Evolutionary conservation across 1,284 basidiomycete genomes (phyloP), one percentile per base, ranked within the genome.

Genomic region (Malassezia sympodialis): DNA sequence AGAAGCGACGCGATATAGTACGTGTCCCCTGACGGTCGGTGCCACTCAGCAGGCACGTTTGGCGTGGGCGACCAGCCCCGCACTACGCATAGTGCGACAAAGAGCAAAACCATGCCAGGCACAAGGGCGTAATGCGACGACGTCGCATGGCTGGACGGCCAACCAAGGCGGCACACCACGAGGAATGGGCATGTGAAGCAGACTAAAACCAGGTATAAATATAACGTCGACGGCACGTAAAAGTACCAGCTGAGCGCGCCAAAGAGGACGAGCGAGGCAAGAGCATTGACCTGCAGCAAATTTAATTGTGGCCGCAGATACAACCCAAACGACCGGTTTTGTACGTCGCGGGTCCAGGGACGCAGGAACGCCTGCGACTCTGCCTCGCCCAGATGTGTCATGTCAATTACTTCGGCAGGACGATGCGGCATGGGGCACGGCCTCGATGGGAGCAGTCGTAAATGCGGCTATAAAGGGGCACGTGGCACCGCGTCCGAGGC

Each of bases 1-100:
- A 70, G 55, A 30, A 68, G 66, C 10, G 66, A 66, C 3, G 53
- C 66, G 30, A 68, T 64, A 43, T 60, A 68, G 27, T 51, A 52
- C 4, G 63, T 67, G 41, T 62, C 51, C 23, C 49, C 47, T n/a
- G n/a, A 28, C 5, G 45, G 44, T 23, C 15, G 3, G 5, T 11
- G 19, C 46, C 46, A 49, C n/a, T 31, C 30, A 24, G 30, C 21
- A 7, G 28, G 46, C 15, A 48, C 39, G 30, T n/a, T 32, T 21
- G 15, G 34, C 32, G 28, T 23, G 12, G 53, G 51, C 21, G 37
- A 31, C 32, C 49, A 40, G 34, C 53, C 48, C 10, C 37, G 43
- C 27, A 54, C 19, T 17, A 49, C 28, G 35, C 56, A 53, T 7
- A 42, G 14, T 2, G 32, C 44, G 37, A 40, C 45, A 43, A 19